Evolutionary conservation across 768 basidiomycete genomes (phyloP).

Genomic region (Russula sp.): DNA sequence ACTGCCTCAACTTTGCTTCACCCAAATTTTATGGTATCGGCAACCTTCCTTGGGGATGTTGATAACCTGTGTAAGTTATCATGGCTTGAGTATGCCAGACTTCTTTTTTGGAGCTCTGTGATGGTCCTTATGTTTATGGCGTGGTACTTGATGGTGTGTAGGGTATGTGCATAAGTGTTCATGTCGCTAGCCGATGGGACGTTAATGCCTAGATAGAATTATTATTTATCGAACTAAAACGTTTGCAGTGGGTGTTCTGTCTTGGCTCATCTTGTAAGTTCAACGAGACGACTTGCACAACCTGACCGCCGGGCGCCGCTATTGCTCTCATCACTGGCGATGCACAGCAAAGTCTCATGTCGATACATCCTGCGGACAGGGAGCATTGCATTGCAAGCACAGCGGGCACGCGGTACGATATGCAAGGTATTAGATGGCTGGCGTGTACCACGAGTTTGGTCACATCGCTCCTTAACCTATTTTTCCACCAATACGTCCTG

Average conservation of each 20-base stretch:
- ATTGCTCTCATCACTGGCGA: neutral
- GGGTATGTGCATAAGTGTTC: constrained; percentile 3
- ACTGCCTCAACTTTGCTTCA: constrained; percentile 1
- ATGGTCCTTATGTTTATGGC: neutral
- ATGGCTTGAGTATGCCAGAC: neutral
- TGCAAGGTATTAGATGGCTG: neutral
- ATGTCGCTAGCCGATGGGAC: constrained; percentile 6
- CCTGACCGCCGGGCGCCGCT: neutral
- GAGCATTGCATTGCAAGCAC: neutral
- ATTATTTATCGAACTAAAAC: neutral
- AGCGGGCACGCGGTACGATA: neutral
- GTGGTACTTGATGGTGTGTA: neutral
- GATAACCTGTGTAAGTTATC: neutral
- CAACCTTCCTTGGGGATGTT: neutral
- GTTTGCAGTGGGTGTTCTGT: neutral
- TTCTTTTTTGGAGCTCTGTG: neutral
- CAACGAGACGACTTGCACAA: neutral
- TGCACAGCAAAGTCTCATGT: neutral
- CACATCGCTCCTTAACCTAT: neutral
- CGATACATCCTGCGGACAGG: neutral
- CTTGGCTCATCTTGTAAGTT: neutral
- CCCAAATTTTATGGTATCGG: constrained; percentile 4
- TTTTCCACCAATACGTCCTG: neutral
- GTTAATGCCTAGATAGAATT: constrained; percentile 6
- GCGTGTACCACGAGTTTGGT: neutral